Evolutionary conservation across 768 basidiomycete genomes (phyloP), one percentile per base, ranked within the genome.

Genomic region (Boletus tomentosulus): DNA sequence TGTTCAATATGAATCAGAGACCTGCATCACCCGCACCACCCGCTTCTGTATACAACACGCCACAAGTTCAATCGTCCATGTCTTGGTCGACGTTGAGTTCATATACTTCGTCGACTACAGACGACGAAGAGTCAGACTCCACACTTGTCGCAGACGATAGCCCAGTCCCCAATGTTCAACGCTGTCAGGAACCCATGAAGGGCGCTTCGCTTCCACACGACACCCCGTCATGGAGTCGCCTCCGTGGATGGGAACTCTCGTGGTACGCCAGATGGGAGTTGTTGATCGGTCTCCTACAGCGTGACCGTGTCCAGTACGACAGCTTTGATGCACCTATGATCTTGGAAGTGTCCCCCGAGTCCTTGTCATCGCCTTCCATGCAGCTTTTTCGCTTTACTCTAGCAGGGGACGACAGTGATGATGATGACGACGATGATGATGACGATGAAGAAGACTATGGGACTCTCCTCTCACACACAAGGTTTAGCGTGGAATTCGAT

Each of bases 181-280:
- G 0, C 8, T 13, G 19, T 34, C 12, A 13, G 13, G 54, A 45
- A n/a, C n/a, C 41, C 44, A 43, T 37, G 45, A 54, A 49, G 22
- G 11, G 31, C 24, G n/a, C 47, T 30, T 58, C 60, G 50, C 46
- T 61, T 59, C 48, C 58, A 8, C 37, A 25, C 15, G 22, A 34
- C 38, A 22, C 45, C 6, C 45, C 25, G 46, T 42, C 56, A 4
- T 63, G 67, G 65, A 31, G 43, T 16, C 42, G 25, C 3, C 25
- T 53, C 24, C 44, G 66, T 15, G 58, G 58, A 25, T 81, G 80
- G 81, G 68, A 74, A 35, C 71, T 72, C 11, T 75, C 71, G 54
- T 82, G 80, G 80, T 78, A 81, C 56, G 71, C 71, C 28, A 79
- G 79, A 51, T 83, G 80, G 79, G 76, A 81, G 53, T 49, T 83